These are phyloP conservation scores for Diutina mesorugosa DNA, from an alignment of 1,139 yeast genomes.

Conservation along the genomic window DNA sequence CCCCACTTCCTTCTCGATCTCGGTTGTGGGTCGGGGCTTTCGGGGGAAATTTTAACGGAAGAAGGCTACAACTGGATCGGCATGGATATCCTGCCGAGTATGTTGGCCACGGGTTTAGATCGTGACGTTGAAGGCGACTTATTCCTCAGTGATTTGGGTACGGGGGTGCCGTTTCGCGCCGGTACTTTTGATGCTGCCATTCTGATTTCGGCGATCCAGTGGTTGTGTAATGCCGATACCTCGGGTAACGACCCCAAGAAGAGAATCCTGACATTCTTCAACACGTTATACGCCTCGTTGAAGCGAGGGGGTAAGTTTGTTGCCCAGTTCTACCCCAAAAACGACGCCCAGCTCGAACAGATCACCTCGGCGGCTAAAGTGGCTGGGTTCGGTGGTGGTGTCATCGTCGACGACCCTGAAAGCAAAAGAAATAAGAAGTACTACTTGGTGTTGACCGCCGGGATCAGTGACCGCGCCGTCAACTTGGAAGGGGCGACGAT, in stretches of 20 bases:
- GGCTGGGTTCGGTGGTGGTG: constrained; percentile 94
- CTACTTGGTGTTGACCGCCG: constrained; percentile 84
- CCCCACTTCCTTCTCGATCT: constrained; percentile 75
- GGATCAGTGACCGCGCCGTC: constrained; percentile 53
- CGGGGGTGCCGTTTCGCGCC: constrained; percentile 89
- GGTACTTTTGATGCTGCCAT: constrained; percentile 97
- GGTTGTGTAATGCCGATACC: constrained; percentile 95
- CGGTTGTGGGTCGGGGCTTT: constrained; percentile 95
- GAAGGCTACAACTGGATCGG: constrained; percentile 96
- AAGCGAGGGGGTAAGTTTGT: constrained; percentile 94
- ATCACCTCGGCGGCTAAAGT: constrained; percentile 79
- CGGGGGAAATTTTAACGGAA: constrained; percentile 87
- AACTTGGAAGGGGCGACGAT: constrained; percentile 72
- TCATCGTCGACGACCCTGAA: constrained; percentile 88
- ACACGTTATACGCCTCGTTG: constrained; percentile 74
- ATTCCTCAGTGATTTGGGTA: constrained; percentile 84
- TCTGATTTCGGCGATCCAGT: constrained; percentile 89
- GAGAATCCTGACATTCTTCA: constrained; percentile 72
- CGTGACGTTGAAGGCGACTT: constrained; percentile 90
- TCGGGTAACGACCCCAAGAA: constrained; percentile 75
- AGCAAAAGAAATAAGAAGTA: constrained; percentile 84
- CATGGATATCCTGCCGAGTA: constrained; percentile 90
- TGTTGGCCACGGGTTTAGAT: constrained; percentile 91
- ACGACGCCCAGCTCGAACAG: constrained; percentile 70
- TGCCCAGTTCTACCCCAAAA: constrained; percentile 92